Evolutionary conservation across 805 yeast genomes (phyloP).

Genomic region (Saturnispora gosingensis): DNA sequence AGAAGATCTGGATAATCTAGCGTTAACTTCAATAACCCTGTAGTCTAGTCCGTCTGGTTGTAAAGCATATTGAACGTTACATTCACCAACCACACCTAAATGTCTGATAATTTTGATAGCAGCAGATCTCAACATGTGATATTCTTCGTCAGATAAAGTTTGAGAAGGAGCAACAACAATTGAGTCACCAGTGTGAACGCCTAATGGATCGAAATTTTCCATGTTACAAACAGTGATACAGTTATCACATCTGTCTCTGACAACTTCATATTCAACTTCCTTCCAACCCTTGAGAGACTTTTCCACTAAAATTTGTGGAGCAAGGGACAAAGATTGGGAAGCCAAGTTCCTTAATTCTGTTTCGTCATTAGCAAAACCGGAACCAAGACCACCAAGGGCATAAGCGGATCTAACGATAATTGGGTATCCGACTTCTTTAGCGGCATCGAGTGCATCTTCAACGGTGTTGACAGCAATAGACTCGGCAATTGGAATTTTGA

Average conservation of each 20-base stretch:
- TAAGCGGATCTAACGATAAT: conserved; percentile 96
- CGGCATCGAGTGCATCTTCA: conserved; percentile 79
- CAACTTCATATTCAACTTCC: conserved; percentile 97
- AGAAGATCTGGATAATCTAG: conserved; percentile 96
- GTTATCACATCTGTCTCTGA: conserved; percentile 93
- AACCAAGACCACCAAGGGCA: conserved; percentile 96
- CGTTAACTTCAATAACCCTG: conserved; percentile 96
- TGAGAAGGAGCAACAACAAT: conserved; percentile 98
- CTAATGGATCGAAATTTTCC: conserved; percentile 98
- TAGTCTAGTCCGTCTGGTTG: conserved; percentile 91
- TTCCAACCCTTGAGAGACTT: conserved; percentile 99
- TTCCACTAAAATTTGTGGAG: conserved; percentile 94
- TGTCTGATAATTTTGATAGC: conserved; percentile 97
- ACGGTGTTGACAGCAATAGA: conserved; percentile 77
- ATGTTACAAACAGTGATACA: conserved; percentile 98
- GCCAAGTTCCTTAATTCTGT: conserved; percentile 75
- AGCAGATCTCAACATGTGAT: conserved; percentile 95
- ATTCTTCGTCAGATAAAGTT: conserved; percentile 92
- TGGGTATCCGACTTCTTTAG: conserved; percentile 82
- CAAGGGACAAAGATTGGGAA: conserved; percentile 85
- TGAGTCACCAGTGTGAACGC: conserved; percentile 98
- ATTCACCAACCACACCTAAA: conserved; percentile 98
- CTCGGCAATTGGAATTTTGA: conserved; percentile 90
- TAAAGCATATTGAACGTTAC: conserved; percentile 95
- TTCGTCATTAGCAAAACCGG: conserved; percentile 92